These are phyloP conservation scores for Fagopyrum esculentum DNA, from an alignment of 148 eudicot species.

Conservation along the genomic window DNA sequence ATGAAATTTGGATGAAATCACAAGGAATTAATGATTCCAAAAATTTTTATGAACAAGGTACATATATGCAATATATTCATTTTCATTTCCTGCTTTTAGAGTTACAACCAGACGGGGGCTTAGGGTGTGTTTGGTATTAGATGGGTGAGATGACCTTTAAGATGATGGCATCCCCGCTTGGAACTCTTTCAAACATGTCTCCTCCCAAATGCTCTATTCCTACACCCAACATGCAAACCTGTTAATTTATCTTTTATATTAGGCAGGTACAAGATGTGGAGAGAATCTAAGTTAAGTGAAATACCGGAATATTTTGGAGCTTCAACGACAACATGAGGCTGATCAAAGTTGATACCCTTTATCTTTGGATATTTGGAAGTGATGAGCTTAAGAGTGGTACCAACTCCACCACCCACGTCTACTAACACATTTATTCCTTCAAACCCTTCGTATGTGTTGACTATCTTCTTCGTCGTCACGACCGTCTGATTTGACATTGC, in stretches of 20 bases:
- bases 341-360: not conserved
- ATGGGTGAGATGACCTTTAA: not conserved
- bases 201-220: not conserved
- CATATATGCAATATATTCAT: no score
- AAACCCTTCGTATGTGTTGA: not conserved
- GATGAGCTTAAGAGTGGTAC: not conserved
- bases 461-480: not conserved
- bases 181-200: not conserved
- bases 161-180: not conserved
- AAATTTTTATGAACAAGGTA: no score
- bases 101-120: no score
- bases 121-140: no score
- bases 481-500: not conserved
- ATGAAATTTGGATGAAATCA: no score
- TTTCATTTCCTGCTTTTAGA: no score
- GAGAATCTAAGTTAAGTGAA: no score
- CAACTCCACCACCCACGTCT: not conserved
- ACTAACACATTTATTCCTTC: not conserved
- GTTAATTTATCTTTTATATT: no score
- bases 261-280: no score
- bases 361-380: not conserved
- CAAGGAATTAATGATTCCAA: no score
- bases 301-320: not conserved
- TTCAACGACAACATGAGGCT: not conserved
- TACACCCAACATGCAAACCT: not conserved